Conservation (phyloP, 768 basidiomycete species). For the Chalciporus chontae region DNA sequence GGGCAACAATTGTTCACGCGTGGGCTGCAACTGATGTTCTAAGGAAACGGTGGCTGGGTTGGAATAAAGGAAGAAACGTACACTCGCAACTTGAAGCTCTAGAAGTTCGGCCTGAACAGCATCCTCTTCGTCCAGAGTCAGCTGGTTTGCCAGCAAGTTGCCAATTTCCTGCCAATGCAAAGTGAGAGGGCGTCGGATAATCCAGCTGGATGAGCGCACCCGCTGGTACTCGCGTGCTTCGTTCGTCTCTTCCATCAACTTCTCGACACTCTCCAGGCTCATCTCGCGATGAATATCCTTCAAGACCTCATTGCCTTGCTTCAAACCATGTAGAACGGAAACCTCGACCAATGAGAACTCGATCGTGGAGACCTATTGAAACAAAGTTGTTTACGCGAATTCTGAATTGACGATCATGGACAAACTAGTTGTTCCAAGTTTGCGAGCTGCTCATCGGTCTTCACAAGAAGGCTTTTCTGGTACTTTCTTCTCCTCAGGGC, state of each 20-base stretch:
- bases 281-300: slow-evolving; percentile 94
- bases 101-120: slow-evolving; percentile 83
- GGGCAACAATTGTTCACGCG: slow-evolving; percentile 44
- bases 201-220: slow-evolving; percentile 41
- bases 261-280: slow-evolving; percentile 91
- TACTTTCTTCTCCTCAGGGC: slow-evolving; percentile 91
- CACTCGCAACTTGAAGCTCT: slow-evolving; percentile 61
- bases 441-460: slow-evolving; percentile 89
- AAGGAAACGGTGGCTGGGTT: neutral
- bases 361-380: slow-evolving; percentile 82
- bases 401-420: slow-evolving; percentile 7
- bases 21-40: slow-evolving; percentile 27
- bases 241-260: slow-evolving; percentile 84
- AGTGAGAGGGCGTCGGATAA: neutral
- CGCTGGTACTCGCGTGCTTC: slow-evolving; percentile 91
- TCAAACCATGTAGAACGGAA: slow-evolving; percentile 87
- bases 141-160: slow-evolving; percentile 75
- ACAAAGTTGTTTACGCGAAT: neutral
- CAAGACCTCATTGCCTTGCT: slow-evolving; percentile 90
- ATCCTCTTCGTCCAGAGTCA: slow-evolving; percentile 90
- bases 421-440: slow-evolving; percentile 84
- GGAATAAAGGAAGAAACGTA: slow-evolving; percentile 25
- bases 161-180: slow-evolving; percentile 72
- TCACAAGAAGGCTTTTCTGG: slow-evolving; percentile 80
- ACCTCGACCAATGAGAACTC: slow-evolving; percentile 95